Conservation (phyloP, 164 flowering plant genomes). For the Tetracentron sinense region DNA sequence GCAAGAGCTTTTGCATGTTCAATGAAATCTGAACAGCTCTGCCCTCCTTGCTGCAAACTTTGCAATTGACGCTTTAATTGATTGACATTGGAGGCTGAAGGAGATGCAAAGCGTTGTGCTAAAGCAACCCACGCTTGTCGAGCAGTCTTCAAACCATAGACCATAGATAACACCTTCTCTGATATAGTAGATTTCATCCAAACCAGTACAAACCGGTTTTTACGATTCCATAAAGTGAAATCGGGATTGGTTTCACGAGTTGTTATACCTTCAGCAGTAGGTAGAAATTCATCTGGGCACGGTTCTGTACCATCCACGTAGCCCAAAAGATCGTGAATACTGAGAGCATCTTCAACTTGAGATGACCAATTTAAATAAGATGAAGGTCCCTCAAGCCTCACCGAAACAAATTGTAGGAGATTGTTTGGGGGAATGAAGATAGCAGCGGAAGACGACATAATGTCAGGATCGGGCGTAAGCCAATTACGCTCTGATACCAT, state of each 20-base stretch:
- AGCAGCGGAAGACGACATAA: not conserved
- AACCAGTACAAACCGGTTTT: conserved; percentile 3
- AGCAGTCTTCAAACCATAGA: conserved; percentile 6
- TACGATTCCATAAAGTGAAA: not conserved
- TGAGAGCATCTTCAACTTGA: not conserved
- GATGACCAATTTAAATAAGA: conserved; percentile 1
- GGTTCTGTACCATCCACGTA: not conserved
- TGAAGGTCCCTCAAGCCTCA: not conserved
- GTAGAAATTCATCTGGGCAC: not conserved
- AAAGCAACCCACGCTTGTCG: conserved; percentile 3
- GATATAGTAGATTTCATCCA: conserved; percentile 4
- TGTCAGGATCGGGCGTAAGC: not conserved
- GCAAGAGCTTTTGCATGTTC: conserved; percentile 6
- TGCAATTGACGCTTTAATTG: not conserved
- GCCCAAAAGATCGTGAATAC: not conserved
- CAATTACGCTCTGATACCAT: too few relatives aligned
- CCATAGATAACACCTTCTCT: conserved; percentile 3
- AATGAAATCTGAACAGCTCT: conserved; percentile 1
- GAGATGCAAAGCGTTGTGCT: conserved; percentile 5
- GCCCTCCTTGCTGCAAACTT: conserved; percentile 2
- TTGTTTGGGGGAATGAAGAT: not conserved
- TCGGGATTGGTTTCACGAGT: not conserved
- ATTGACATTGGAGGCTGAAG: conserved; percentile 5
- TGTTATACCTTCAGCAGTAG: not conserved
- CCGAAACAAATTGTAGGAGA: conserved; percentile 1